A percentile compares a stretch with the other conserved stretches of the same genome.
Conservation (phyloP, 345 rosid species). For the Rubroshorea leprosula region DNA sequence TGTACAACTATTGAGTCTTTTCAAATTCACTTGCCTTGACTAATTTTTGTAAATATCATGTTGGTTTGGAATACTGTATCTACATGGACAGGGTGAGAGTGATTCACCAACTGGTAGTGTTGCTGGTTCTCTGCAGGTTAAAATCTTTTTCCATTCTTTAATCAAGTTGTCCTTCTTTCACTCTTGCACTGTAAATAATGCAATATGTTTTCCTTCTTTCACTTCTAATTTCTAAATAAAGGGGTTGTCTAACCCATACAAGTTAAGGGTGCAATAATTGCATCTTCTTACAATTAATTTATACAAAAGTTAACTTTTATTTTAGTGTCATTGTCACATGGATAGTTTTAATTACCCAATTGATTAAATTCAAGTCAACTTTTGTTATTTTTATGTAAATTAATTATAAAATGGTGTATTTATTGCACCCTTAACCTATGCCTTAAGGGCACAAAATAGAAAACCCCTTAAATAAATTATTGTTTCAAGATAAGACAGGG, state of each 20-base stretch:
- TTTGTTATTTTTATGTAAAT: too few species aligned
- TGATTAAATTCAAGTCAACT: too few species aligned
- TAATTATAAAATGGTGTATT: too few species aligned
- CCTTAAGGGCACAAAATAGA: too few species aligned
- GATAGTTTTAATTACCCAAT: too few species aligned
- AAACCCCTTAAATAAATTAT: conserved; percentile 2
- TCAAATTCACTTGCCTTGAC: neutral
- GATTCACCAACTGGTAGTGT: conserved; percentile 57
- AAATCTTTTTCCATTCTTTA: neutral
- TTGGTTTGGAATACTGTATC: conserved; percentile 14
- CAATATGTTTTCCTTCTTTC: neutral
- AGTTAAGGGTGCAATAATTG: too few species aligned
- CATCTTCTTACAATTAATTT: too few species aligned
- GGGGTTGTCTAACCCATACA: neutral
- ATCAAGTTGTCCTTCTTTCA: neutral
- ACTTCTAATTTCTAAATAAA: neutral
- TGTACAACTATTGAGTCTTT: neutral
- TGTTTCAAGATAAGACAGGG: neutral
- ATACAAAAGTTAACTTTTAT: too few species aligned
- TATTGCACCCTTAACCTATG: too few species aligned
- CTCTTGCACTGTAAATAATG: neutral
- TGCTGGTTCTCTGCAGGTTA: conserved; percentile 79
- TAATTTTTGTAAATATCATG: conserved; percentile 6
- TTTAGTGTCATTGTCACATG: too few species aligned
- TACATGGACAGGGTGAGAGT: conserved; percentile 69